A percentile compares a stretch with the other conserved stretches of the same genome.
Conservation (phyloP, 345 rosid species). For the Rhizophora mangle region DNA sequence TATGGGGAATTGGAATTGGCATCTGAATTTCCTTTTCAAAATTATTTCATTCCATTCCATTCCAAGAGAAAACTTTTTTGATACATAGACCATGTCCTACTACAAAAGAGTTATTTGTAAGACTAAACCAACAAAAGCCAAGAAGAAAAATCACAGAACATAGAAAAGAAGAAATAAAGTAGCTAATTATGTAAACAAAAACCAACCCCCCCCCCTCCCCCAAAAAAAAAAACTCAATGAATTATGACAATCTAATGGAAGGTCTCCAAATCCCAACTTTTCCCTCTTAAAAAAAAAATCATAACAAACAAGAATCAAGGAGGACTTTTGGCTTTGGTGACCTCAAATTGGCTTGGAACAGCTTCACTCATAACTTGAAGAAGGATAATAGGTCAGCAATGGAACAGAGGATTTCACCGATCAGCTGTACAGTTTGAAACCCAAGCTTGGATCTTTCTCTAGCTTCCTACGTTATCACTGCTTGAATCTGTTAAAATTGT, state of each 20-base stretch:
- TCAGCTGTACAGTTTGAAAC: constrained; percentile 45
- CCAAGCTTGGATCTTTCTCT: constrained; percentile 23
- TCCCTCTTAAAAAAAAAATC: constrained; percentile 7
- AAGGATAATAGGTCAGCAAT: constrained; percentile 25
- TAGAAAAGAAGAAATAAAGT: not conserved
- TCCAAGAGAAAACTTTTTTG: not conserved
- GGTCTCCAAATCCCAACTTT: constrained; percentile 2
- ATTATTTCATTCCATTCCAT: not conserved
- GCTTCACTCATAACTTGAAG: constrained; percentile 17
- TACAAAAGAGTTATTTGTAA: constrained; percentile 18
- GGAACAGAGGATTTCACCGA: constrained; percentile 20
- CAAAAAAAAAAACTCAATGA: not conserved
- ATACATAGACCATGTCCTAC: constrained; percentile 10
- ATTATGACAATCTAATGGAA: not conserved
- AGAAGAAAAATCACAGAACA: not conserved
- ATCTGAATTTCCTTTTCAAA: not conserved
- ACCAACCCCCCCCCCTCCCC: too few relatives aligned
- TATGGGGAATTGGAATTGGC: not conserved
- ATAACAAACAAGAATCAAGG: constrained; percentile 12
- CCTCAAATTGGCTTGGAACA: constrained; percentile 15
- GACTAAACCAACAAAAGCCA: not conserved
- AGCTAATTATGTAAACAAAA: not conserved
- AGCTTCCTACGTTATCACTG: constrained; percentile 42
- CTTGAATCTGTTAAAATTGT: constrained; percentile 53
- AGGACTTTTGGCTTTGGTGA: constrained; percentile 13